Evolutionary conservation across 352 stramenopile species (phyloP), one percentile per base, ranked within the genome.

Genomic region (Phytopythium kandeliae): DNA sequence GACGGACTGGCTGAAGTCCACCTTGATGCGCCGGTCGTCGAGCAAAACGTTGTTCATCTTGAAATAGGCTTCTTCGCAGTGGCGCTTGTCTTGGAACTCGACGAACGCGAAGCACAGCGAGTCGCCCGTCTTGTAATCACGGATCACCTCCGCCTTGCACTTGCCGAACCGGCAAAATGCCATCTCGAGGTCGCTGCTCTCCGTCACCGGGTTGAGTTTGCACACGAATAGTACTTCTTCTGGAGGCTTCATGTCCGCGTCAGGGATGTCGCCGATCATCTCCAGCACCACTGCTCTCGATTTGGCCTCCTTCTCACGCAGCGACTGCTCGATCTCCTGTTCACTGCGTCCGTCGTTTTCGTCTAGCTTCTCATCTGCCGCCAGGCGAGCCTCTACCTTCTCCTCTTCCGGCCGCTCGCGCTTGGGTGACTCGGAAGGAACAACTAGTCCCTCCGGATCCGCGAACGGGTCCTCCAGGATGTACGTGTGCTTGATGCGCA

Each of bases 1-100:
- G 2, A 99, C 97, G 28, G 90, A 98, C 63, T 99, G 97, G 57
- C 83, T 97, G 54, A 99, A 99, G 67, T 99, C 97, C 25, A 94
- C 84, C 62, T 94, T 94, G 52, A 94, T 88, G 30, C 96, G 86
- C 19, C 97, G 84, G 65, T 99, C 97, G 73, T 99, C 97, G 19
- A 99, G 86, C 24, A 99, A 67, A 13, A 98, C 96, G 78, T 99
- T 99, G 74, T 99, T 99, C 97, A 99, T 99, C 84, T 99, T 99
- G 55, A 98, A 97, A 66, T 98, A 99, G 10, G 97, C 97, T 65
- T 98, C 79, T 50, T 95, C 82, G 50, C 95, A 98, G 57, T 96
- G 78, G 43, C 96, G 67, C 4, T 96, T 89, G 44, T 92, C 91
- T 33, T 86, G 91, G 69, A 99, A 99, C 76, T 99, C 96, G 15